A percentile compares a stretch with the other conserved stretches of the same genome.
These are phyloP conservation scores for Colletotrichum euphorbiae DNA, from an alignment of 2,329 filamentous ascomycete genomes.

Conservation along the genomic window DNA sequence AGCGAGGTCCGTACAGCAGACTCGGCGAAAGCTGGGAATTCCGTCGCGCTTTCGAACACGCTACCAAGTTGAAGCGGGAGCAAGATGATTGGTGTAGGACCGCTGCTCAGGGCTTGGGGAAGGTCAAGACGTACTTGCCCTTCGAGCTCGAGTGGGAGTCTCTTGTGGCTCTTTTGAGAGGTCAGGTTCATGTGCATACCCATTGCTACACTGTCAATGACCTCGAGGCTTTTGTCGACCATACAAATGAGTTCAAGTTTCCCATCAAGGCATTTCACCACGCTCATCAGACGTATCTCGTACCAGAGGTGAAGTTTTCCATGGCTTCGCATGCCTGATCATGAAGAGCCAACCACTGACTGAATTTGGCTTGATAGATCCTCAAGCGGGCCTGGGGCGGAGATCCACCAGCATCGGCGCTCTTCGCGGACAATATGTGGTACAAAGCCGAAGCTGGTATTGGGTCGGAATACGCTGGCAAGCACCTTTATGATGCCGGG, in stretches of 20 bases:
- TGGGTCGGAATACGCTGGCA: conserved; percentile 74
- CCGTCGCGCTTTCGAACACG: conserved; percentile 74
- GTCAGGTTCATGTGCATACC: conserved; percentile 76
- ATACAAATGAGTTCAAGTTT: conserved; percentile 79
- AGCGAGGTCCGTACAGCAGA: conserved; percentile 68
- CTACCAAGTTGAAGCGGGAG: conserved; percentile 63
- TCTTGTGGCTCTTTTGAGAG: conserved; percentile 70
- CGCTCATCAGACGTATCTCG: conserved; percentile 73
- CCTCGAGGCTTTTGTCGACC: conserved; percentile 75
- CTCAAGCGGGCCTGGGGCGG: conserved; percentile 68
- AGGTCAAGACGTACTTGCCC: conserved; percentile 68
- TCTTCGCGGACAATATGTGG: conserved; percentile 79
- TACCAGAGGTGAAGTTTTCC: conserved; percentile 65
- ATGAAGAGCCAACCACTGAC: neutral
- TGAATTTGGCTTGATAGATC: conserved; percentile 50
- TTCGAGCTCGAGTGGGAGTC: conserved; percentile 73
- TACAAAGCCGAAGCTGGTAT: conserved; percentile 77
- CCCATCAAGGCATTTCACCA: conserved; percentile 76
- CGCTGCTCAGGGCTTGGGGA: conserved; percentile 63
- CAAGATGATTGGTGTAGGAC: conserved; percentile 77
- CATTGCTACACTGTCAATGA: conserved; percentile 79
- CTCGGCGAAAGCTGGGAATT: conserved; percentile 78
- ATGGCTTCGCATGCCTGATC: neutral
- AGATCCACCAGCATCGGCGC: conserved; percentile 64
- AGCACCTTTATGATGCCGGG: conserved; percentile 72